Evolutionary conservation across 345 rosid genomes (phyloP).

Genomic region (Carallia brachiata): DNA sequence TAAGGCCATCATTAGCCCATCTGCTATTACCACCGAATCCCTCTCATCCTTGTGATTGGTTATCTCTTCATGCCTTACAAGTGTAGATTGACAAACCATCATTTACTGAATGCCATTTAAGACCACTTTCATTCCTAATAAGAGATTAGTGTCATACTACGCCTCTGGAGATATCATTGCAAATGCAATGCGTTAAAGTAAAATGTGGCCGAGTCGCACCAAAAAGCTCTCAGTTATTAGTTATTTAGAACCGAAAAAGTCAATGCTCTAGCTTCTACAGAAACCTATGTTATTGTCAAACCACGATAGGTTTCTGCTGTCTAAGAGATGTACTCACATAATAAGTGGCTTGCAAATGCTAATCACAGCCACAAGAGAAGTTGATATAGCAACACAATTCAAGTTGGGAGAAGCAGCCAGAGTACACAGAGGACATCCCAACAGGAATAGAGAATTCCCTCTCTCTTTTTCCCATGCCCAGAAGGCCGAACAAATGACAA

Average conservation of each 20-base stretch:
- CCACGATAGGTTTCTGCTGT: not conserved
- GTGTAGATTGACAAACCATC: no score
- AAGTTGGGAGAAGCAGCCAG: not conserved
- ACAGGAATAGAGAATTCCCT: not conserved
- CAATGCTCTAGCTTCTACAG: not conserved
- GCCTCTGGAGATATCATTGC: no score
- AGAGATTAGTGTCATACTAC: no score
- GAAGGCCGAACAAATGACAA: not conserved
- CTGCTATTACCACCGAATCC: no score
- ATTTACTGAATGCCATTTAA: no score
- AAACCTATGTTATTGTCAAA: not conserved
- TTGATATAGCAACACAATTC: not conserved
- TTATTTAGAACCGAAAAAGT: not conserved
- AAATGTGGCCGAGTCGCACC: no score
- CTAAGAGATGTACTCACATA: not conserved
- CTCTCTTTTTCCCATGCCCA: not conserved
- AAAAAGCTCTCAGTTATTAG: no score
- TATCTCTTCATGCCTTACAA: no score
- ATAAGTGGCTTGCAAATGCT: not conserved
- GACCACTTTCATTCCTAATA: no score
- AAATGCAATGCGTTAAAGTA: no score
- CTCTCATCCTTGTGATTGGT: no score
- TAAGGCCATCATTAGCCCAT: no score
- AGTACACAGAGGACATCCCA: not conserved
- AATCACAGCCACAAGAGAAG: not conserved